Conservation (phyloP, 345 rosid genomes). For the Sapria himalayana region DNA sequence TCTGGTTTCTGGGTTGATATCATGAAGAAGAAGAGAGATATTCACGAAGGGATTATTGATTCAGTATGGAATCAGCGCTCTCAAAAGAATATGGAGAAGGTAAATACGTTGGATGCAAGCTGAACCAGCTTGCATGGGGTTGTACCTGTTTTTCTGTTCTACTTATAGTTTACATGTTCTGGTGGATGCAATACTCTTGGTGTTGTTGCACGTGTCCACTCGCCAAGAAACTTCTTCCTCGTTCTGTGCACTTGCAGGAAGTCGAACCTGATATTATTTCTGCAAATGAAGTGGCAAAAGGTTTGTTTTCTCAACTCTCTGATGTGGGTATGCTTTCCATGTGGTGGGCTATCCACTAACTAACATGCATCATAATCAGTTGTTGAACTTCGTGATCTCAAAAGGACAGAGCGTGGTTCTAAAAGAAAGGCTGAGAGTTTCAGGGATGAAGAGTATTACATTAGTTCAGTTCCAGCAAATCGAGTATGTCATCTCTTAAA, state of each 20-base stretch:
- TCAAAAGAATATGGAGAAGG: constrained; percentile 32
- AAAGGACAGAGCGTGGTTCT: constrained; percentile 20
- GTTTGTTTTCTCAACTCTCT: constrained; percentile 12
- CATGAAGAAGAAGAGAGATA: constrained; percentile 75
- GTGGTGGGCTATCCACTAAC: too few species aligned
- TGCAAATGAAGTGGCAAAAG: constrained; percentile 21
- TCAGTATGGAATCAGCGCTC: constrained; percentile 40
- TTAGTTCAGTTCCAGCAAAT: constrained; percentile 70
- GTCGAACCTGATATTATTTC: constrained; percentile 15
- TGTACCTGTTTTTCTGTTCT: neutral
- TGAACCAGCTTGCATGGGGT: neutral
- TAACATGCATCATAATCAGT: too few species aligned
- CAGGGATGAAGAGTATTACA: constrained; percentile 75
- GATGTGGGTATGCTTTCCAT: too few species aligned
- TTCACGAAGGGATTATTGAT: constrained; percentile 58
- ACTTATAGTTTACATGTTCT: constrained; percentile 7
- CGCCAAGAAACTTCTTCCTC: too few species aligned
- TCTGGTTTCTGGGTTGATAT: constrained; percentile 70
- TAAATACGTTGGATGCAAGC: constrained; percentile 8
- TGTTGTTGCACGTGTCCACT: too few species aligned
- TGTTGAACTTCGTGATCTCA: too few species aligned
- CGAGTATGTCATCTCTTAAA: constrained; percentile 36
- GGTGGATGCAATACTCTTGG: too few species aligned
- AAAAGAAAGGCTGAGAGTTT: constrained; percentile 59
- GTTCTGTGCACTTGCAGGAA: constrained; percentile 47